Evolutionary conservation across 2,329 filamentous ascomycete genomes (phyloP).

Genomic region (Emergomyces africanus): DNA sequence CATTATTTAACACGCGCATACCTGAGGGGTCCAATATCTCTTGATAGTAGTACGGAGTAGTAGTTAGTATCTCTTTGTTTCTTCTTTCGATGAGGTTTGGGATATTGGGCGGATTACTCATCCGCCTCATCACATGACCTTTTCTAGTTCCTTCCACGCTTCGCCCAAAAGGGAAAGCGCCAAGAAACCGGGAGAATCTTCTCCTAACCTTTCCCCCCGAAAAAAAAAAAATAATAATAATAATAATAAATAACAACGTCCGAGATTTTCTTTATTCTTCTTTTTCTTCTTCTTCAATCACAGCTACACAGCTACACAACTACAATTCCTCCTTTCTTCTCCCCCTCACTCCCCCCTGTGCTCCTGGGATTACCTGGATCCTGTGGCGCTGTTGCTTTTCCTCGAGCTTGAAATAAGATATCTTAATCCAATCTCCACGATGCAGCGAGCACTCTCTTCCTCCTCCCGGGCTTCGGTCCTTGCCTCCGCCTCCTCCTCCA

Average conservation of each 20-base stretch:
- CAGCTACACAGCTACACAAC: constrained; percentile 16
- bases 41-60: too few species aligned
- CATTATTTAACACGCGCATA: too few species aligned
- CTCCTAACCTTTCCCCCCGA: not conserved
- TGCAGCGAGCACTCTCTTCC: constrained; percentile 92
- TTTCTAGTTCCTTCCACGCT: constrained; percentile 27
- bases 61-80: too few species aligned
- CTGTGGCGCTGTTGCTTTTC: constrained; percentile 20
- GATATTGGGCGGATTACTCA: not conserved
- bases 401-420: too few species aligned
- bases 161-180: constrained; percentile 15
- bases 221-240: not conserved
- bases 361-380: constrained; percentile 18
- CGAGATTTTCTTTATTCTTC: constrained; percentile 16
- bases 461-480: constrained; percentile 68
- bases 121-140: constrained; percentile 22
- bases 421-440: constrained; percentile 44
- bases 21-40: too few species aligned
- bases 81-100: too few species aligned
- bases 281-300: constrained; percentile 18
- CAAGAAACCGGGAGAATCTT: constrained; percentile 32
- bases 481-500: constrained; percentile 62
- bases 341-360: constrained; percentile 15
- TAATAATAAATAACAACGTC: constrained; percentile 6
- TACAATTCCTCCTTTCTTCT: constrained; percentile 18